Evolutionary conservation across 2,329 filamentous ascomycete species (phyloP), one percentile per base, ranked within the genome.

Genomic region (Dactylellina haptotyla): DNA sequence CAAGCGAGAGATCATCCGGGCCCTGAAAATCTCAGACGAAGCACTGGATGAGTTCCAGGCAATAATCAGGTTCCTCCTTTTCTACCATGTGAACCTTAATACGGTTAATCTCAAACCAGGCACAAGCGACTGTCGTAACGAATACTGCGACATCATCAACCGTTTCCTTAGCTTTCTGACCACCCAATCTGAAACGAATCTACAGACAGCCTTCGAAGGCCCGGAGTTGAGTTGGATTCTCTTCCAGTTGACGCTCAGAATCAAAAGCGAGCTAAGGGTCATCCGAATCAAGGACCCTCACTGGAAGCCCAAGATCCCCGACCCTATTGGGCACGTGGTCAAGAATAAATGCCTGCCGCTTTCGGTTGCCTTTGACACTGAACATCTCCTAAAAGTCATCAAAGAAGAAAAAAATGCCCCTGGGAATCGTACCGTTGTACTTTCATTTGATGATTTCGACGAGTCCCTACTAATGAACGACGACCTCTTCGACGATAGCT

Each of bases 101-200:
- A 26, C 8, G 2, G n/a, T 65, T n/a, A 25, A 2, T 14, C 41
- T 50, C 0, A 43, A 18, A 4, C 4, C 4, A 10, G 45, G 51
- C 6, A n/a, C 4, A 4, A 20, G 28, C 14, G n/a, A 41, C 6
- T 3, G 8, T 4, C 12, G 51, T 1, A 1, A 53, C n/a, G 10
- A 53, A 32, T 53, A 45, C 25, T 71, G 66, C 34, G 16, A 50
- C 2, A 56, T 58, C 3, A 46, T 56, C 43, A 71, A 51, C n/a
- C 2, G 0, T 0, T 71, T 56, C 16, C 41, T 64, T 4, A 6
- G 6, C 4, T 57, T 63, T 16, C 9, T 65, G 1, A 28, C 16
- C 12, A 16, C 23, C 2, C 2, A 45, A 4, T 48, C 8, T 14
- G 32, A 3, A 2, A 25, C 32, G 6, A 18, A 46, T 2, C 26